phyloP scores from a whole-genome alignment of 257 asterid genomes.

The Plantago ovata region DNA sequence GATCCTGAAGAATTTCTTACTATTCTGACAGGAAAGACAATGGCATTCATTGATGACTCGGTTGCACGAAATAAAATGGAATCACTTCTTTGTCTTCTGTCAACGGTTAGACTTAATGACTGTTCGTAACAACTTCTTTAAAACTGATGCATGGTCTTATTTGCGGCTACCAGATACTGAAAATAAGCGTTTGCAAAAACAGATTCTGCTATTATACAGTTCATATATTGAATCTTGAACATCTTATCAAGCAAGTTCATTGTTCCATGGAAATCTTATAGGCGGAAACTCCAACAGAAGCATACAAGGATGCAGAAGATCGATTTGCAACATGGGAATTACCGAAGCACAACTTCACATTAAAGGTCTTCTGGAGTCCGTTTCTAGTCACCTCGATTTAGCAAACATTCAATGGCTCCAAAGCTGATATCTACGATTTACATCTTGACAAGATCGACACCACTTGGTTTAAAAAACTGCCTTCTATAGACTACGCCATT shows the following conservation, averaged over 20 bases:
- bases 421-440: too few relatives aligned
- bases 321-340: constrained; percentile 38
- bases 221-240: too few relatives aligned
- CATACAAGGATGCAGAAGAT: constrained; percentile 20
- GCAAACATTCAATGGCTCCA: too few relatives aligned
- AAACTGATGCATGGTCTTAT: too few relatives aligned
- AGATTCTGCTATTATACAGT: too few relatives aligned
- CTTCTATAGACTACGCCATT: too few relatives aligned
- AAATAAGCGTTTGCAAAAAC: too few relatives aligned
- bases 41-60: constrained; percentile 30
- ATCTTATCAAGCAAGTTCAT: neutral
- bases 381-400: too few relatives aligned
- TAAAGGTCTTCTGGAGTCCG: constrained; percentile 28
- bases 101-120: constrained; percentile 5
- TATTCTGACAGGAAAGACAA: constrained; percentile 16
- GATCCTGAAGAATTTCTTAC: constrained; percentile 32
- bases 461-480: too few relatives aligned
- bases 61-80: constrained; percentile 68
- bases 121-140: neutral
- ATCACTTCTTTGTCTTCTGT: constrained; percentile 55
- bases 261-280: too few relatives aligned
- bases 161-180: too few relatives aligned
- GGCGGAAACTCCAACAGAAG: constrained; percentile 33
- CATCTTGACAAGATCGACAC: too few relatives aligned
- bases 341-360: constrained; percentile 35